phyloP scores from a whole-genome alignment of 2,329 filamentous ascomycete genomes.

The Periglandula ipomoeae region DNA sequence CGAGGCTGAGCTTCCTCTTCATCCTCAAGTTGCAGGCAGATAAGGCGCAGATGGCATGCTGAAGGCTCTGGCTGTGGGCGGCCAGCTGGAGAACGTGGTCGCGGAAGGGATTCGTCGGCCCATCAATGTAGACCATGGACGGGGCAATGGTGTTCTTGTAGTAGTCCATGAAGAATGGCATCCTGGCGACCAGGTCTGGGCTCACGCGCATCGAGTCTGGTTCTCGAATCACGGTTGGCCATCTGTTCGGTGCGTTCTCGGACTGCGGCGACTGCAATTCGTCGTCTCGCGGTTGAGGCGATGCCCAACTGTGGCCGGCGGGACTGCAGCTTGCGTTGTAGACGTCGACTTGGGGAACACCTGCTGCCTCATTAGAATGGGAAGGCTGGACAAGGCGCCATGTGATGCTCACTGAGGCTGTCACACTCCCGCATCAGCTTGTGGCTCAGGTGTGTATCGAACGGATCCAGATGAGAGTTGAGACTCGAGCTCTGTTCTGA shows the following conservation, averaged over 20 bases:
- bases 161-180: conserved; percentile 86
- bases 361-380: conserved; percentile 31
- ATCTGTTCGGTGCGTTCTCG: conserved; percentile 37
- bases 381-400: conserved; percentile 24
- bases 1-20: conserved; percentile 59
- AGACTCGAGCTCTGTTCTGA: conserved; percentile 54
- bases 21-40: conserved; percentile 86
- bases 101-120: conserved; percentile 75
- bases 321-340: conserved; percentile 43
- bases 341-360: conserved; percentile 42
- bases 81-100: conserved; percentile 74
- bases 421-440: conserved; percentile 48
- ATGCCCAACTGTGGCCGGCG: conserved; percentile 37
- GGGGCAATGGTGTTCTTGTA: conserved; percentile 89
- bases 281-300: conserved; percentile 31
- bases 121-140: conserved; percentile 85
- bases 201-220: conserved; percentile 40
- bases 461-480: conserved; percentile 48
- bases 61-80: conserved; percentile 68
- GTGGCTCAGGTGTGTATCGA: conserved; percentile 45
- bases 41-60: conserved; percentile 84
- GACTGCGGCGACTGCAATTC: conserved; percentile 34
- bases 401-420: conserved; percentile 40
- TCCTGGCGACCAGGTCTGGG: conserved; percentile 61
- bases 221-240: conserved; percentile 35